Evolutionary conservation across 2,329 filamentous ascomycete species (phyloP).

Genomic region (Boeremia exigua): DNA sequence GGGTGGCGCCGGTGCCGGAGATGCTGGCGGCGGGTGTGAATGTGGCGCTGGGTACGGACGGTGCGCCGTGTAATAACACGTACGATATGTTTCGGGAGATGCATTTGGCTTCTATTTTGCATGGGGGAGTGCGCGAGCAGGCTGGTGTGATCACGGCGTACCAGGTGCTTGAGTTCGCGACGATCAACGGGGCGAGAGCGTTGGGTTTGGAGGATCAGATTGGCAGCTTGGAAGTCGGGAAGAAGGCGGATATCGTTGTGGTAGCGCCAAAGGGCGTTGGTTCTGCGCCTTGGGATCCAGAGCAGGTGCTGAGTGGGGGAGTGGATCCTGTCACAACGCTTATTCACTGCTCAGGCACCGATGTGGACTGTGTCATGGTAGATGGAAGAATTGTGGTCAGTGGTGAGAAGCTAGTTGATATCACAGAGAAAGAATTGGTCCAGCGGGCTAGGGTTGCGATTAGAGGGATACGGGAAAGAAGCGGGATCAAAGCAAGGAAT

Average conservation of each 20-base stretch:
- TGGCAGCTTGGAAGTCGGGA: conserved; percentile 50
- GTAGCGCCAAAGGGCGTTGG: conserved; percentile 37
- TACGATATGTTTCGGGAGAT: conserved; percentile 41
- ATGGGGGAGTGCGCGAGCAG: conserved; percentile 21
- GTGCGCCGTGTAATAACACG: conserved; percentile 40
- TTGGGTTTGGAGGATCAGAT: conserved; percentile 45
- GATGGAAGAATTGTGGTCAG: background rate
- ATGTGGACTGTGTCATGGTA: background rate
- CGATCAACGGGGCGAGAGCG: conserved; percentile 34
- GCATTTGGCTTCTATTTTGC: conserved; percentile 31
- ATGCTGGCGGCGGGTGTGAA: too few relatives aligned
- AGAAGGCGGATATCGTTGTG: conserved; percentile 53
- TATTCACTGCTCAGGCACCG: background rate
- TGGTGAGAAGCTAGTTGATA: background rate
- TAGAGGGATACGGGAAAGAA: background rate
- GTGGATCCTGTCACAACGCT: background rate
- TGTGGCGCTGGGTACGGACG: conserved; percentile 36
- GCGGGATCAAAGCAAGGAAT: background rate
- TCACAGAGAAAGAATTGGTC: background rate
- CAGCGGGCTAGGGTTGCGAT: background rate
- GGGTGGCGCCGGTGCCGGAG: too few relatives aligned
- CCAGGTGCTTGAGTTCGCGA: conserved; percentile 30
- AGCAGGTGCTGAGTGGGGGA: background rate
- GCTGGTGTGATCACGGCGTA: conserved; percentile 28
- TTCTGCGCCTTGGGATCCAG: background rate